Evolutionary conservation across 495 filamentous ascomycete species (phyloP), one percentile per base, ranked within the genome.

Genomic region (Neurospora tetrasperma): DNA sequence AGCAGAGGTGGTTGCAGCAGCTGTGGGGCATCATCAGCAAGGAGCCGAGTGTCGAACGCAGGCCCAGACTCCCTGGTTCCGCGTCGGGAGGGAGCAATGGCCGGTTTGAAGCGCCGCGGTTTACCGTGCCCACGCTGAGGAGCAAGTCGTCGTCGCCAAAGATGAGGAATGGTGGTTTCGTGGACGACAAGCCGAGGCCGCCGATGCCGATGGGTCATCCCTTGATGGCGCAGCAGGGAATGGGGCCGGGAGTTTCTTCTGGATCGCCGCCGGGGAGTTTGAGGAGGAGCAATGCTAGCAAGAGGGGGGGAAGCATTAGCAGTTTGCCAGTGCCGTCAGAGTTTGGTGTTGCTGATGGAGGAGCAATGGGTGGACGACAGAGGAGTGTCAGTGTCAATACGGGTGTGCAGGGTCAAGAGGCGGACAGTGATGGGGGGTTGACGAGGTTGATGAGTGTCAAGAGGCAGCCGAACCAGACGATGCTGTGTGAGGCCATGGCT

Each of bases 401-500:
- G 1, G 59, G 70, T 44, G 43, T 62, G 3, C 54, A 66, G 54
- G 27, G 54, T 27, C 54, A 42, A 8, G 54, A 27, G 38, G 69
- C 23, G 31, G 73, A 40, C 20, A 74, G 68, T 8, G 76, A 80
- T 41, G 73, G 73, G 16, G 77, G 78, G 1, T 35, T 81, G 70
- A 78, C 75, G 20, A 72, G 79, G 39, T 35, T 81, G 40, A 62
- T 81, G 70, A 81, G 78, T 39, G 75, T 78, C 66, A 79, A 78
- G 73, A 69, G 69, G 44, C 27, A 66, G 27, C 79, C 79, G 2
- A 76, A 69, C 12, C 75, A 73, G 31, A 75, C 75, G 11, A 75
- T 81, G 1, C 40, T 81, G 42, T 75, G 75, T 3, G 79, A 81
- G 70, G 79, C 79, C 12, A 79, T 81, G 78, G 76, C 79, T 1